Evolutionary conservation across 768 basidiomycete species (phyloP).

Genomic region (Trametes punicea): DNA sequence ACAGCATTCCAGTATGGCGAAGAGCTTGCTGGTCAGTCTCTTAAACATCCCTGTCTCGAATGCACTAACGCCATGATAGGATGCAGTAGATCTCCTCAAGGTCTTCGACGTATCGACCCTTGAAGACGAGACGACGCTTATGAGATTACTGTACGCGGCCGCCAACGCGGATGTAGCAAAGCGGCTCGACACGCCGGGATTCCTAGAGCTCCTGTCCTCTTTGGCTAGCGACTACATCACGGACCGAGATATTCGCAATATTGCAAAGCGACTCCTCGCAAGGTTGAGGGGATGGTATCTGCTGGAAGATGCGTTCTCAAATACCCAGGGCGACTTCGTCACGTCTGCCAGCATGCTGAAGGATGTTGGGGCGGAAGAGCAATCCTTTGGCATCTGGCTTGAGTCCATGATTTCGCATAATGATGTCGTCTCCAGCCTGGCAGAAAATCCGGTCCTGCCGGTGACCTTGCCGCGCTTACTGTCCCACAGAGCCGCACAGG

Average conservation of each 20-base stretch:
- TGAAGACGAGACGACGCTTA: conserved; percentile 49
- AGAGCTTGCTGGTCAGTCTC: conserved; percentile 45
- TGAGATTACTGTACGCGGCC: conserved; percentile 59
- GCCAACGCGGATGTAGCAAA: conserved; percentile 64
- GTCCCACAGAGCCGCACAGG: conserved; percentile 31
- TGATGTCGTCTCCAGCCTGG: conserved; percentile 46
- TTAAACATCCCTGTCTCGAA: not conserved
- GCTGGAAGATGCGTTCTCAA: conserved; percentile 60
- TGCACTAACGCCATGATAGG: conserved; percentile 36
- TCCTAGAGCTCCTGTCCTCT: conserved; percentile 40
- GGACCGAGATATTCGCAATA: conserved; percentile 41
- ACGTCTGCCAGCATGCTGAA: conserved; percentile 50
- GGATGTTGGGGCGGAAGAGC: conserved; percentile 62
- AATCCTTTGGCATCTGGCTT: conserved; percentile 70
- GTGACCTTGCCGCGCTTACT: conserved; percentile 36
- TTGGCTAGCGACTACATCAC: conserved; percentile 37
- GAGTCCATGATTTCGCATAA: conserved; percentile 62
- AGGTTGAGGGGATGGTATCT: conserved; percentile 56
- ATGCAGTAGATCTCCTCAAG: conserved; percentile 49
- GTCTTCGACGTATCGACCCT: conserved; percentile 54
- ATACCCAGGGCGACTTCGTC: conserved; percentile 48
- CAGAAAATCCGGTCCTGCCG: conserved; percentile 37
- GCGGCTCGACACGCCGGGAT: conserved; percentile 41
- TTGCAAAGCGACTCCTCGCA: conserved; percentile 44
- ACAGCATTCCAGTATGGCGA: conserved; percentile 50